Evolutionary conservation across 495 filamentous ascomycete species (phyloP).

Genomic region (Neurospora sp.): DNA sequence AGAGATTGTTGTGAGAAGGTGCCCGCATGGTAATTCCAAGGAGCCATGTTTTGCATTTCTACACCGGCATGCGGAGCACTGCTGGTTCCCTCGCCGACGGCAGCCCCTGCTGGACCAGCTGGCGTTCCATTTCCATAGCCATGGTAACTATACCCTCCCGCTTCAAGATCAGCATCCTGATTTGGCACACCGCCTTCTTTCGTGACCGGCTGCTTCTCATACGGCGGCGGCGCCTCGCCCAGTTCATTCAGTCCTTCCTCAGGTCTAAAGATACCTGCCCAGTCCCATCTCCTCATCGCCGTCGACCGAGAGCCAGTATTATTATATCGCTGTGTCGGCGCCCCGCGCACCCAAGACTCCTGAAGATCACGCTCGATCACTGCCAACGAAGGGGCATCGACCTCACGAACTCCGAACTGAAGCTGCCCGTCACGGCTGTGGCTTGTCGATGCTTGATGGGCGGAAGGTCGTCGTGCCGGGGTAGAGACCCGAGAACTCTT

Average conservation of each 20-base stretch:
- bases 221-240: conserved; percentile 49
- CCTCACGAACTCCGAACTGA: not conserved
- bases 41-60: not conserved
- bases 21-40: not conserved
- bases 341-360: conserved; percentile 16
- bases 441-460: not conserved
- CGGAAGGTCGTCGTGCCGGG: not conserved
- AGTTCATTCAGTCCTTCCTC: conserved; percentile 48
- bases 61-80: not conserved
- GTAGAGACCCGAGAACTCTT: not conserved
- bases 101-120: not conserved
- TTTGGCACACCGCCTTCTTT: not conserved
- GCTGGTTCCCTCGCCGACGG: not conserved
- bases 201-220: conserved; percentile 14
- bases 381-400: not conserved
- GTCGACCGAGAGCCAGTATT: not conserved
- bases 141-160: not conserved
- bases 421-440: not conserved
- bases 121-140: not conserved
- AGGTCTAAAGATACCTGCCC: conserved; percentile 2
- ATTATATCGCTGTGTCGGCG: not conserved
- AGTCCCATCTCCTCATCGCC: conserved; percentile 2
- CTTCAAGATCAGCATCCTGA: not conserved
- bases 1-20: not conserved
- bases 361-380: conserved; percentile 17